These are phyloP conservation scores for Globisporangium paroecandrum DNA, from an alignment of 352 stramenopile species.

Conservation along the genomic window DNA sequence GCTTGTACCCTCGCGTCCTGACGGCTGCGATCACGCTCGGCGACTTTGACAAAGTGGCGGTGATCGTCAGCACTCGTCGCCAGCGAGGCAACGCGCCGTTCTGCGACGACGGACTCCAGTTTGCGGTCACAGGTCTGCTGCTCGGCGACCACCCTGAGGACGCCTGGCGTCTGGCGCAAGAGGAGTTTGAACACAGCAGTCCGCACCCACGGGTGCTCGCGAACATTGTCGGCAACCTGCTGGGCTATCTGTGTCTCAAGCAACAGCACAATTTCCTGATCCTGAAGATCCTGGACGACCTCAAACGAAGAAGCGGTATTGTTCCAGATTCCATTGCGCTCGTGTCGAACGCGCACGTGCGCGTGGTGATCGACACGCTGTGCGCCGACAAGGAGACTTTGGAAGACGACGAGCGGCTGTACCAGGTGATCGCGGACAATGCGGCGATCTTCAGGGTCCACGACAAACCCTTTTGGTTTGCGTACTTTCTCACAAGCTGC, in stretches of 20 bases:
- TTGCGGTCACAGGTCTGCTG: conserved; percentile 10
- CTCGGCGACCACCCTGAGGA: not conserved
- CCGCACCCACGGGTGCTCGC: not conserved
- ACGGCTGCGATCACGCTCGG: conserved; percentile 5
- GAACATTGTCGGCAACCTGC: conserved; percentile 2
- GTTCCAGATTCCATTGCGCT: not conserved
- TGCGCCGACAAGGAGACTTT: conserved; percentile 4
- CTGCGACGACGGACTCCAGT: conserved; percentile 9
- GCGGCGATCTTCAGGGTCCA: not conserved
- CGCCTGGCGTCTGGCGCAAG: conserved; percentile 10
- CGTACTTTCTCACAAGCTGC: conserved; percentile 8
- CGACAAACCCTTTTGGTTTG: conserved; percentile 14
- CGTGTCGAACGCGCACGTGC: conserved; percentile 10
- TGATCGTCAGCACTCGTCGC: not conserved
- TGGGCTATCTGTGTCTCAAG: conserved; percentile 6
- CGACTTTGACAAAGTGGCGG: not conserved
- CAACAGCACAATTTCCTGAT: not conserved
- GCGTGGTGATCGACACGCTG: conserved; percentile 11
- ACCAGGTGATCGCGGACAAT: not conserved
- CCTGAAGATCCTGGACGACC: conserved; percentile 11
- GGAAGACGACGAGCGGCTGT: conserved; percentile 6
- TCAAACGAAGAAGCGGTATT: not conserved
- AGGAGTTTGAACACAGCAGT: conserved; percentile 12
- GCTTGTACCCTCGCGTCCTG: conserved; percentile 11
- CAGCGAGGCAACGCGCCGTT: conserved; percentile 5